phyloP scores from a whole-genome alignment of 192 early-diverging fungal genomes.

The Coemansia sp. region DNA sequence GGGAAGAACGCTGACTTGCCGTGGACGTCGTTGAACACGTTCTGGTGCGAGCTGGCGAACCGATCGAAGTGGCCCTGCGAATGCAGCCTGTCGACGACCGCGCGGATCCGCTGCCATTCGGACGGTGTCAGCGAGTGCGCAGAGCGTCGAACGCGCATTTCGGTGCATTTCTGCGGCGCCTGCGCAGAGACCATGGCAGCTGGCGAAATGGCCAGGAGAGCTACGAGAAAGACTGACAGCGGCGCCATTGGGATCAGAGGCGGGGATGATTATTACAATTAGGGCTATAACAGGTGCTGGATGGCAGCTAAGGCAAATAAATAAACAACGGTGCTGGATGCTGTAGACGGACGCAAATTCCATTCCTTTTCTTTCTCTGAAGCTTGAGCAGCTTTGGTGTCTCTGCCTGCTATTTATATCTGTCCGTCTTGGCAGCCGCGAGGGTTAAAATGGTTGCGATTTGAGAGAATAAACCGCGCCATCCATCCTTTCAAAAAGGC shows the following conservation, averaged over 20 bases:
- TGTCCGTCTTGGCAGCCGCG: no score
- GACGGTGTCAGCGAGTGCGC: constrained; percentile 35
- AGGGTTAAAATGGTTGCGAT: no score
- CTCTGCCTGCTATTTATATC: no score
- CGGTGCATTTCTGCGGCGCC: constrained; percentile 19
- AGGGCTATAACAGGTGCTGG: no score
- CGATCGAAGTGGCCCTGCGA: constrained; percentile 34
- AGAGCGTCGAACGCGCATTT: constrained; percentile 27
- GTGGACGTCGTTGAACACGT: constrained; percentile 38
- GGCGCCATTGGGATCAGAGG: not conserved
- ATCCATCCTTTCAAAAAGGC: no score
- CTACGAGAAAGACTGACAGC: not conserved
- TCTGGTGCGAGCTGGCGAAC: constrained; percentile 39
- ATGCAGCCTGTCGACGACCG: constrained; percentile 31
- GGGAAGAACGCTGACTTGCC: constrained; percentile 48
- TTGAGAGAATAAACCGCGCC: no score
- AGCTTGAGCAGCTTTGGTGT: no score
- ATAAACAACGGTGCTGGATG: no score
- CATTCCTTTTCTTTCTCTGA: no score
- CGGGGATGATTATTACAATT: not conserved
- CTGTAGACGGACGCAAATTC: no score
- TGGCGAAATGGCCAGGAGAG: constrained; percentile 9
- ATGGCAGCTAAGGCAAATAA: no score
- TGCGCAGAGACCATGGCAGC: constrained; percentile 11
- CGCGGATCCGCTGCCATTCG: constrained; percentile 35